Conservation (phyloP, 2,329 filamentous ascomycete genomes). For the Ophiocordyceps camponoti-saundersi region DNA sequence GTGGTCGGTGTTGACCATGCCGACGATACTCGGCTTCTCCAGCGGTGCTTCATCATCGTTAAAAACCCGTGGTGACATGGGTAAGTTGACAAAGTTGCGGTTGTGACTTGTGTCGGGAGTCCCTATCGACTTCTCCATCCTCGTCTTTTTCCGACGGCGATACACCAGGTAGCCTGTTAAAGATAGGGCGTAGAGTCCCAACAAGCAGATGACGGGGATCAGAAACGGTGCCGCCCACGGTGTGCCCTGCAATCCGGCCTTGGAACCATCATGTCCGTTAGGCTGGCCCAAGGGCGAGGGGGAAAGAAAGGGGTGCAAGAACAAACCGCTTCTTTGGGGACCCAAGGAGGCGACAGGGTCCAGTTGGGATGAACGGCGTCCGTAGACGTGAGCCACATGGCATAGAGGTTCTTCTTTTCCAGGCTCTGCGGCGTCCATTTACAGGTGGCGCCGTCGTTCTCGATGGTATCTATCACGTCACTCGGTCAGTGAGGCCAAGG, state of each 20-base stretch:
- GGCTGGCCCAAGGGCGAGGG: not conserved
- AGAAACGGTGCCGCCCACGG: conserved; percentile 13
- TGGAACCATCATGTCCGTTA: not conserved
- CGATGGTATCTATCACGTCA: conserved; percentile 8
- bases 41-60: conserved; percentile 5
- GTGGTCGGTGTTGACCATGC: conserved; percentile 1
- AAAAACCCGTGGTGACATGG: conserved; percentile 7
- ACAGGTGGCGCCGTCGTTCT: conserved; percentile 7
- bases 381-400: conserved; percentile 11
- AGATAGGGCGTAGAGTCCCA: conserved; percentile 12
- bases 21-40: conserved; percentile 4
- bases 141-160: conserved; percentile 10
- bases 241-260: conserved; percentile 6
- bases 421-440: conserved; percentile 13
- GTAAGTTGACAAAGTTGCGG: conserved; percentile 8
- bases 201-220: conserved; percentile 12
- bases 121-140: conserved; percentile 5
- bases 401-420: conserved; percentile 9
- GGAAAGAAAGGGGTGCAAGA: not conserved
- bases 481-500: conserved; percentile 2
- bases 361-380: conserved; percentile 9
- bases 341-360: conserved; percentile 16
- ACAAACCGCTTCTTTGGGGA: conserved; percentile 5
- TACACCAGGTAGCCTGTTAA: conserved; percentile 11
- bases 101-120: conserved; percentile 4